Evolutionary conservation across 23 red algal species (phyloP), one percentile per base, ranked within the genome.

Genomic region (Pyropia yezoensis): DNA sequence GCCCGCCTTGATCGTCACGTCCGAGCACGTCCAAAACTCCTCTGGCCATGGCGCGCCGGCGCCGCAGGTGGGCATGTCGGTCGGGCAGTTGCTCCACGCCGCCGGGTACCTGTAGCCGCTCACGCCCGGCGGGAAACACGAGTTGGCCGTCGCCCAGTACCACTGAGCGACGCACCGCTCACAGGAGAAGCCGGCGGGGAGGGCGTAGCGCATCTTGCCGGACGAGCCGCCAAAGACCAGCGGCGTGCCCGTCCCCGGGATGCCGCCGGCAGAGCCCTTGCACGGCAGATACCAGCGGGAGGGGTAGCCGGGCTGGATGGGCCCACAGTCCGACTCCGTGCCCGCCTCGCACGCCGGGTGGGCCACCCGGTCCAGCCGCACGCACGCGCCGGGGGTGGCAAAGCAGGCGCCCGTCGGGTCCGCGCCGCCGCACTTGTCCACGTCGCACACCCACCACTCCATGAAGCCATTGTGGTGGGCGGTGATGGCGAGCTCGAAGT

Each of bases 391-490:
- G 11, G 39, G 39, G 32, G 29, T 18, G 54, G 33, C 17, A 50
- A 87, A 87, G 55, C 70, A 87, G 5, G 50, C 27, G 6, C 25
- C 54, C 14, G 29, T 45, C 18, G 54, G 27, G 7, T 50, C 18
- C 7, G 62, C 62, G 45, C 77, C 82, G 50, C 61, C 71, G 39
- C 82, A 65, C 30, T 77, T 67, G 71, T 50, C 62, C 2, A 87
- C 82, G 49, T 87, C 82, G 23, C 82, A 87, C 27, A 87, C 34
- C 26, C 63, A 66, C 27, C 75, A 70, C 62, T 87, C 69, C 14
- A 87, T 28, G 33, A 71, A 87, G 29, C 82, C 82, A 21, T 76
- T 76, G 63, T 87, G 82, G 34, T 75, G 70, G 33, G 82, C 70
- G 20, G 67, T 58, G 49, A 87, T 70, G 63, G 68, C 62, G 32